Conservation (phyloP, 345 rosid species). For the Murraya koenigii region DNA sequence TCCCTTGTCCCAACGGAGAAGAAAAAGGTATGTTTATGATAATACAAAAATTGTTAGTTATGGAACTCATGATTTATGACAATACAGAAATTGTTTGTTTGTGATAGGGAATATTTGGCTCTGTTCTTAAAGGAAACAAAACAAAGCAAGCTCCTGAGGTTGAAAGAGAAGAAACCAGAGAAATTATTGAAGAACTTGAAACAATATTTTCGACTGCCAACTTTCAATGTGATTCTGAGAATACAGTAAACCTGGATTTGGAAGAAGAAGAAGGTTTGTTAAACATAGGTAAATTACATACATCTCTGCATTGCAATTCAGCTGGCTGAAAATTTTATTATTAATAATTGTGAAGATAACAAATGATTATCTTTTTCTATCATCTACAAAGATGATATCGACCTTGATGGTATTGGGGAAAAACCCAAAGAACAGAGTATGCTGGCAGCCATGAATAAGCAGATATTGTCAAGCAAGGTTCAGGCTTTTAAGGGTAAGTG, state of each 20-base stretch:
- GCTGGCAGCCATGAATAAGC: constrained; percentile 60
- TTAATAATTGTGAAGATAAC: background rate
- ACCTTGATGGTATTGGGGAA: constrained; percentile 52
- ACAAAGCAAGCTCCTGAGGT: constrained; percentile 44
- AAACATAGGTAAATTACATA: constrained; percentile 52
- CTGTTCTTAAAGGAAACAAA: constrained; percentile 67
- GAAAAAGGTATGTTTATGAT: constrained; percentile 48
- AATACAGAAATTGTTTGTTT: constrained; percentile 7
- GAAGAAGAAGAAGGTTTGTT: constrained; percentile 49
- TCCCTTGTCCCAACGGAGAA: constrained; percentile 56
- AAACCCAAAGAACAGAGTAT: constrained; percentile 69
- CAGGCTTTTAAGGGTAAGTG: constrained; percentile 60
- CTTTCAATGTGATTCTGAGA: constrained; percentile 40
- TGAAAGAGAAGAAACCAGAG: constrained; percentile 65
- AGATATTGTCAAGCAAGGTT: constrained; percentile 67
- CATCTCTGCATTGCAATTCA: too few species aligned
- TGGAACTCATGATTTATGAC: constrained; percentile 2
- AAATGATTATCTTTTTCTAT: background rate
- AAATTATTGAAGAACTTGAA: constrained; percentile 62
- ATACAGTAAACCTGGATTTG: constrained; percentile 22
- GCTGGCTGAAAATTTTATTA: background rate
- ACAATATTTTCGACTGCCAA: constrained; percentile 55
- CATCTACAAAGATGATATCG: constrained; percentile 67
- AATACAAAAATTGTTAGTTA: background rate
- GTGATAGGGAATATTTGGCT: constrained; percentile 74